phyloP scores from a whole-genome alignment of 176 grass and related monocot genomes.

The Pontederia paniculata region DNA sequence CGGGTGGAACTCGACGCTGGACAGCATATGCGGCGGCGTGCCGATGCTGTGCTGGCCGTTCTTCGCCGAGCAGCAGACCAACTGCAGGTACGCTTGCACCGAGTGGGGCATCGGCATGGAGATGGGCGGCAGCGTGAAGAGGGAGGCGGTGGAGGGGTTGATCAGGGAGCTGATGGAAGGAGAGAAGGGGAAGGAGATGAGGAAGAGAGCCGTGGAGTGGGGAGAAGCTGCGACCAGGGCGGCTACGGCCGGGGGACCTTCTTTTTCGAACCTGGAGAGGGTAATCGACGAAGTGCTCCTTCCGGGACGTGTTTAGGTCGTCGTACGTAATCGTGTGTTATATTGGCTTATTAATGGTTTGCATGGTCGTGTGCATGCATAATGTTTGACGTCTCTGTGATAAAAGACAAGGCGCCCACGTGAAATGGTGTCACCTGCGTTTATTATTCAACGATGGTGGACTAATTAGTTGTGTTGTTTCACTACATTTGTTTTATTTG shows the following conservation, averaged over 20 bases:
- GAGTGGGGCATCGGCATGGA: background rate
- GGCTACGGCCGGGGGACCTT: background rate
- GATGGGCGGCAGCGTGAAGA: conserved; percentile 13
- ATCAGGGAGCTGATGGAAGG: conserved; percentile 12
- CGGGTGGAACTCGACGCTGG: conserved; percentile 15
- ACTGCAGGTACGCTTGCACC: background rate
- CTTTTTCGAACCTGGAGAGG: conserved; percentile 22
- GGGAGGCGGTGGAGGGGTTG: conserved; percentile 8
- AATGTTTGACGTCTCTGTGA: too few relatives aligned
- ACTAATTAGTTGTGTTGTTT: too few relatives aligned
- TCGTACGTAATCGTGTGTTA: too few relatives aligned
- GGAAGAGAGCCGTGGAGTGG: background rate
- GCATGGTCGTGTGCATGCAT: too few relatives aligned
- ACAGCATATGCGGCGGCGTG: conserved; percentile 7
- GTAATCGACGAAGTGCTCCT: conserved; percentile 32
- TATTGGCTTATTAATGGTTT: too few relatives aligned
- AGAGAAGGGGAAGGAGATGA: conserved; percentile 12
- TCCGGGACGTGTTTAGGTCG: conserved; percentile 1
- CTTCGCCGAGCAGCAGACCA: conserved; percentile 14
- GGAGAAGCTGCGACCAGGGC: background rate
- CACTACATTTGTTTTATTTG: too few relatives aligned
- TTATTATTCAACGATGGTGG: too few relatives aligned
- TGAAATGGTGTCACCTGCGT: too few relatives aligned
- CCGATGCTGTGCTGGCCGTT: conserved; percentile 15
- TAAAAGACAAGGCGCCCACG: conserved; percentile 2